Evolutionary conservation across 2,329 filamentous ascomycete species (phyloP).

Genomic region (Pseudogymnoascus sp.): DNA sequence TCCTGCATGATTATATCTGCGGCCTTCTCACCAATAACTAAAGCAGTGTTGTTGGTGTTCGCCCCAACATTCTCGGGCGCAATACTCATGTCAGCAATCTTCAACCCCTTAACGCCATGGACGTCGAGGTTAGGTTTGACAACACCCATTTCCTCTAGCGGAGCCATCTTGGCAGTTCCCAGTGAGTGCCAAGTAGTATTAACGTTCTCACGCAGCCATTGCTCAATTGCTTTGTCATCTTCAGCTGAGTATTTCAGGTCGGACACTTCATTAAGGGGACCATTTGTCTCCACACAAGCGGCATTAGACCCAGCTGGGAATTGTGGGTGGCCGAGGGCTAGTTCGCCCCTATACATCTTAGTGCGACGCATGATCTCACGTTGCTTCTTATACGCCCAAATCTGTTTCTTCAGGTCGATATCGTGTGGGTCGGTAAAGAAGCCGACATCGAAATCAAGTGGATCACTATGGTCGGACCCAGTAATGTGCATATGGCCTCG

Average conservation of each 20-base stretch:
- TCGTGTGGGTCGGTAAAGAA: slow-evolving; percentile 47
- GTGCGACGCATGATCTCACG: slow-evolving; percentile 51
- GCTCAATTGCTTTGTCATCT: slow-evolving; percentile 33
- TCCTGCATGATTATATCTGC: slow-evolving; percentile 35
- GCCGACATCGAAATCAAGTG: slow-evolving; percentile 44
- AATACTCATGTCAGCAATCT: slow-evolving; percentile 37
- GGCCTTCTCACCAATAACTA: slow-evolving; percentile 36
- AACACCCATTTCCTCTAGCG: slow-evolving; percentile 31
- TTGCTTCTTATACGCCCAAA: slow-evolving; percentile 54
- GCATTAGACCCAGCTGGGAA: slow-evolving; percentile 35
- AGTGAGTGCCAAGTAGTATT: slow-evolving; percentile 35
- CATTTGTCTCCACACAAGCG: slow-evolving; percentile 26
- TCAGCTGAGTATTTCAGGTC: slow-evolving; percentile 33
- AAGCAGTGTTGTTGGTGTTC: slow-evolving; percentile 40
- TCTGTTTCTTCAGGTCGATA: slow-evolving; percentile 39
- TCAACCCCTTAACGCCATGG: slow-evolving; percentile 33
- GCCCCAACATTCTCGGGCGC: slow-evolving; percentile 33
- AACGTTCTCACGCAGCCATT: slow-evolving; percentile 35
- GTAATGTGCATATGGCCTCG: slow-evolving; percentile 1
- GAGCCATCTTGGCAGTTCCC: slow-evolving; percentile 35
- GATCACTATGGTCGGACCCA: slow-evolving; percentile 13
- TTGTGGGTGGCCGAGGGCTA: slow-evolving; percentile 31
- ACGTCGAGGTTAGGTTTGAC: slow-evolving; percentile 34
- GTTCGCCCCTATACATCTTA: slow-evolving; percentile 39
- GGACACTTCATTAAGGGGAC: slow-evolving; percentile 21